Base-by-base conservation (phyloP, 2,329 filamentous ascomycete genomes). In the Apiospora koreana region DNA sequence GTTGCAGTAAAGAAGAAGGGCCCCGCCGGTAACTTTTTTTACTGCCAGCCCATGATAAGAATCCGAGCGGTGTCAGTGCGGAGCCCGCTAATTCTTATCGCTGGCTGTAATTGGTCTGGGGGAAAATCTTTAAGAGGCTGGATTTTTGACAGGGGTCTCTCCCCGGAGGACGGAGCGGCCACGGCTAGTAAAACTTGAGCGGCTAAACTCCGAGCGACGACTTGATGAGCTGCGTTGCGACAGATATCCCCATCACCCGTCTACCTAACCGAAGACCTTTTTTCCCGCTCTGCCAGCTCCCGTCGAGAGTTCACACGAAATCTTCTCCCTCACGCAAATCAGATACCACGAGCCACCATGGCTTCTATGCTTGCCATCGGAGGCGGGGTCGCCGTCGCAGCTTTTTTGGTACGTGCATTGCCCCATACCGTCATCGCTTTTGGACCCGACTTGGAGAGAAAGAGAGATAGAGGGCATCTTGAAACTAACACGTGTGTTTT, bases 311-410 rank as follows among this genome's bases (percentile, higher is more conserved):
- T 21, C 54, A 16, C 28, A 58, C 28, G 14, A n/a, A n/a, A 2
- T 23, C 18, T 38, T 38, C 18, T 3, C n/a, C n/a, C n/a, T n/a
- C 9, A n/a, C 28, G 6, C 42, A 45, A 69, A 46, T n/a, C 62
- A 65, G 31, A 71, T 46, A 43, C 43, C 28, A 42, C 38, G 45
- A 70, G n/a, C 67, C 71, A 80, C 66, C 68, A 92, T 92, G 90
- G 84, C 87, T 54, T 89, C 90, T 69, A 82, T 86, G 72, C 79
- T 87, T 68, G 84, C 84, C 74, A 79, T 81, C 72, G 86, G 85
- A 73, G 81, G 83, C 62, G 85, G 85, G 71, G 81, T 84, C 69
- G 86, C 86, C 70, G 85, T 85, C 70, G 85, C 86, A 31, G 86
- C 86, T 67, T 87, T 87, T 73, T 79, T 87, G 68, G 85, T 87